Base-by-base conservation (phyloP, 139 green algal genomes). In the Desmodesmus armatus region DNA sequence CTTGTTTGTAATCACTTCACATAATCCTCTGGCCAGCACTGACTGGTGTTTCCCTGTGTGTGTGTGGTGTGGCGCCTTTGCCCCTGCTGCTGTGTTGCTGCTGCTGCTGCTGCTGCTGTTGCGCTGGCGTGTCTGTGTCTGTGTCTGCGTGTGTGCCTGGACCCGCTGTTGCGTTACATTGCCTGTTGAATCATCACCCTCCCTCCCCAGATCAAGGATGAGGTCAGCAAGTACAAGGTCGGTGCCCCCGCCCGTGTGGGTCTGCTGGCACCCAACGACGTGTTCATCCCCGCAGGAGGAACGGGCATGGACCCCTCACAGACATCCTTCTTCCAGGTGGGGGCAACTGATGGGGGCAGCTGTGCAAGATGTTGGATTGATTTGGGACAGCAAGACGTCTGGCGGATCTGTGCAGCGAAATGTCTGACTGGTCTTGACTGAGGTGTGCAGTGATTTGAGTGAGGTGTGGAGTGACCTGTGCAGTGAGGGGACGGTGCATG, bases 281-380 rank as follows among this genome's bases (percentile, higher is more conserved):
- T 99, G 15, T 90, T 88, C 79, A 91, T 99, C 84, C 95, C 94
- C 53, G 91, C 92, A 41, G 97, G 98, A 84, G 87, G 92, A 92
- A 99, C 98, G 33, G 96, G 96, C 75, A 96, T 99, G 93, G 98
- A 99, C 88, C 98, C 98, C 72, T 99, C 98, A 31, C 96, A 99
- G 95, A 99, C 98, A 29, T 96, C 90, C 51, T 99, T 99, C 95
- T 99, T 99, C 96, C 97, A 99, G 93, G 92, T 91, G 39, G 0
- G 86, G 15, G 6, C n/a, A 23, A 17, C 49, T 27, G 29, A 7
- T 77, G 63, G 21, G 23, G 55, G 21, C 55, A 29, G 55, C 21
- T 66, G 55, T 19, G 55, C 55, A 66, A 23, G 19, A 29, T 66
- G 55, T 66, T 19, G 21, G 21, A 66, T 66, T 19, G 23, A 23